These are phyloP conservation scores for Knufia petricola DNA, from an alignment of 2,329 filamentous ascomycete species.

Conservation along the genomic window DNA sequence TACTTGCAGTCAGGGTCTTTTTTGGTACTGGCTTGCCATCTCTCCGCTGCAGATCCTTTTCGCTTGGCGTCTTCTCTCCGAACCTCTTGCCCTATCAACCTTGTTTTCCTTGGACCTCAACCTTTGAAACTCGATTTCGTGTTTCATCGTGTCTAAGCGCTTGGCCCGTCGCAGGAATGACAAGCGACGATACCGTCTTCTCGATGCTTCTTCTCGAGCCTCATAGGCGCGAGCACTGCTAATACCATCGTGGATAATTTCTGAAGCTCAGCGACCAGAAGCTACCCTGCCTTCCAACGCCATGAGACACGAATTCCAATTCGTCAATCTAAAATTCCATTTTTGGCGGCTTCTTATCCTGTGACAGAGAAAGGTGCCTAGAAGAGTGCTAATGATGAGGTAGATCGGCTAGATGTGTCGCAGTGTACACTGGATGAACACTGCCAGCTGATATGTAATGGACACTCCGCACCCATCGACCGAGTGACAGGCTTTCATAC, in stretches of 20 bases:
- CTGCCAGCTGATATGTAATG: background rate
- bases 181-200: background rate
- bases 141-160: slow-evolving; percentile 7
- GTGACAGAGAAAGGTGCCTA: background rate
- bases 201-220: background rate
- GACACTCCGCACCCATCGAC: background rate
- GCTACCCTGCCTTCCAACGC: background rate
- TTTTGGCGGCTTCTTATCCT: background rate
- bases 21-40: too few species aligned
- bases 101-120: background rate
- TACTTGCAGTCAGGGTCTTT: too few species aligned
- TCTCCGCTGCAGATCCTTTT: background rate
- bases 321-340: background rate
- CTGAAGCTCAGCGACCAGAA: background rate
- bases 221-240: slow-evolving; percentile 4
- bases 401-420: background rate
- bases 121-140: slow-evolving; percentile 3
- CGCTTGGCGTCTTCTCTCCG: background rate
- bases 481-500: background rate
- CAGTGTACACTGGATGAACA: background rate
- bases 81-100: slow-evolving; percentile 4
- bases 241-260: background rate
- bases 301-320: background rate
- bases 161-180: background rate
- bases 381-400: background rate